Base-by-base conservation (phyloP, 2,329 filamentous ascomycete genomes). In the Paraphaeosphaeria minitans region DNA sequence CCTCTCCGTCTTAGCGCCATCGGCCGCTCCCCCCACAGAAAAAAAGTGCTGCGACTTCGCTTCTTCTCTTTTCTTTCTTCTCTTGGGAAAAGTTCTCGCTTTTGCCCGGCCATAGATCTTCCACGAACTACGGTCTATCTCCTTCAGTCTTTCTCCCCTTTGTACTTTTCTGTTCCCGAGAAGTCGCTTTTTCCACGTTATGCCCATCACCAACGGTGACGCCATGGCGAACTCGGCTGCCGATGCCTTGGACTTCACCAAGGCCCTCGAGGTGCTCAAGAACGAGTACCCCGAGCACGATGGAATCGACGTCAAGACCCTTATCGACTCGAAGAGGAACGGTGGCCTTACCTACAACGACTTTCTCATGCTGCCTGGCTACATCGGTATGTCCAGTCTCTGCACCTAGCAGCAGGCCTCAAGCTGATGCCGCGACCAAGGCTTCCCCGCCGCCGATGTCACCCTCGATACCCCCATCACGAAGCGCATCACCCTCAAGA, bases 331-430 rank as follows among this genome's bases (percentile, higher is more conserved):
- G 67, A 90, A 90, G 82, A 90, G 89, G 80, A 91, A 93, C 75
- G 95, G 95, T 63, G 95, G 95, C 73, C 85, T 99, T 74, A 98
- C 94, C 59, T 99, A 97, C 86, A 99, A 99, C 80, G 95, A 99
- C 81, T 99, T 99, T 83, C 88, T 99, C 64, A 82, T 99, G 72
- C 86, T 99, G 62, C 95, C 95, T 59, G 96, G 96, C 77, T 97
- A 97, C 83, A 97, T 99, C 82, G 95, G 85, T 87, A 82, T 70
- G 78, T 63, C 24, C 53, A 49, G 56, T 49, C n/a, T 53, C 47
- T 56, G 51, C 41, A 21, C 27, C 48, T 49, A 46, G 43, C 33
- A 48, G 57, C 60, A 54, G 53, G 49, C 29, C 35, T 47, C 52
- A 42, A 10, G 63, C 63, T 69, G 62, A 70, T 51, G 43, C 54